Base-by-base conservation (phyloP, 345 rosid species). In the Melaleuca quinquenervia region DNA sequence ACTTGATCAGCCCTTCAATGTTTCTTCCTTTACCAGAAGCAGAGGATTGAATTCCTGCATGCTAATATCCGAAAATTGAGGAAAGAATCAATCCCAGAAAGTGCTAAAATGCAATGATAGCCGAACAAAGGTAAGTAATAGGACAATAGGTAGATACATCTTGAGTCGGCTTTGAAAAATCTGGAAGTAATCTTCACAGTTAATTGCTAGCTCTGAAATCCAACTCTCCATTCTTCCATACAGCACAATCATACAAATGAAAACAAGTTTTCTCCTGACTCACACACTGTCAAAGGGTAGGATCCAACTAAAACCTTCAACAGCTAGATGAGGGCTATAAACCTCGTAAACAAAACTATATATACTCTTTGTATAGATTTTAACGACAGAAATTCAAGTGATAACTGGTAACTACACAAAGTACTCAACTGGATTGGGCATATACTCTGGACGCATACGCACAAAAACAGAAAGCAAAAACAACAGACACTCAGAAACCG, bases 1-100 rank as follows among this genome's bases (percentile, higher is more conserved):
- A 94, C 88, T 90, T 94, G 50, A 89, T 88, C 53, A 87, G 89
- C 20, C 93, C 93, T 12, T 88, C 89, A 7, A 87, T 86, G 87
- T 91, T 92, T 88, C 88, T 93, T 56, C 96, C 96, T 87, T 93
- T 94, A 6, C 95, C 96, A 26, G 94, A 90, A 78, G 90, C 91
- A 88, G 94, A 92, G 21, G 94, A 92, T 20, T 85, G 90, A 51
- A 92, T 91, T 82, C 87, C 89, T 41, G 88, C 60, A 62, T 89
- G 87, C 95, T 94, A 86, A 70, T 70, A 3, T 70, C 80, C 80
- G 5, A 70, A 44, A 70, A 70, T 70, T 70, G 20, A 70, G 26
- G 48, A 18, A 36, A 70, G 80, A 36, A 36, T 32, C 7, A 70
- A 70, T 70, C 80, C 24, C 48, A 18, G 26, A 20, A 70, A 36